Percentiles rank a stretch among this genome's conserved stretches.
Conservation (phyloP, 352 stramenopile genomes). For the Globisporangium rhizosaccharum region DNA sequence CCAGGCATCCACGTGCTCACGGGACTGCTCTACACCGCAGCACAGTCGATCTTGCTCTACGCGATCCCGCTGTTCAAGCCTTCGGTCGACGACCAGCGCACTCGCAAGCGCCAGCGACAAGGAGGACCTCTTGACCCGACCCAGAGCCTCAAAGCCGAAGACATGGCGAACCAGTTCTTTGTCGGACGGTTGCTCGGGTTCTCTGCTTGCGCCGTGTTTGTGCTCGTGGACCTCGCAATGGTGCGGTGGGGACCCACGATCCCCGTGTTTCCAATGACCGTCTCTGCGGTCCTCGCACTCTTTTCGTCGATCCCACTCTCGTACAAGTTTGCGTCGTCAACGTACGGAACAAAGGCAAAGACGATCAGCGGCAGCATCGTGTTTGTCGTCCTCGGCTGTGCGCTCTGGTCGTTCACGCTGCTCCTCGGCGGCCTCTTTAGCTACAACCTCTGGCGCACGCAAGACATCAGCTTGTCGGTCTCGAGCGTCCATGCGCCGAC, state of each 20-base stretch:
- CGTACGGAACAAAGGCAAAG: conserved; percentile 25
- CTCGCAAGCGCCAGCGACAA: too few species aligned
- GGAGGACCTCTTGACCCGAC: neutral
- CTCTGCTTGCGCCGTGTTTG: conserved; percentile 35
- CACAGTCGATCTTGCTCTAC: conserved; percentile 32
- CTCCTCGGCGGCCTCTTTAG: conserved; percentile 41
- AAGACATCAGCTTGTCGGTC: conserved; percentile 12
- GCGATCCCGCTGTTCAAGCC: conserved; percentile 35
- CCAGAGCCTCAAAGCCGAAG: conserved; percentile 12
- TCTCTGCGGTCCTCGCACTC: conserved; percentile 40
- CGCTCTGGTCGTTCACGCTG: conserved; percentile 56
- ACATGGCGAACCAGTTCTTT: conserved; percentile 28
- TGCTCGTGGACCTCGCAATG: conserved; percentile 44
- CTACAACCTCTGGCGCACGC: conserved; percentile 31
- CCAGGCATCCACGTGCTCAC: conserved; percentile 37
- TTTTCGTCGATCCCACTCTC: conserved; percentile 47
- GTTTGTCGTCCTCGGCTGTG: conserved; percentile 42
- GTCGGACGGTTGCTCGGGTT: conserved; percentile 37
- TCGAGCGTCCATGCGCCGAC: conserved; percentile 13
- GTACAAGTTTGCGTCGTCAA: conserved; percentile 33
- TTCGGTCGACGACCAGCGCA: neutral
- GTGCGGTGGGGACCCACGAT: conserved; percentile 35
- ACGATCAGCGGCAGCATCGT: conserved; percentile 36
- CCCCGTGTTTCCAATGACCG: conserved; percentile 39
- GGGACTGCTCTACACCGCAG: conserved; percentile 31